Conservation (phyloP, 176 grass and related monocot genomes). For the Miscanthus lutarioriparius region DNA sequence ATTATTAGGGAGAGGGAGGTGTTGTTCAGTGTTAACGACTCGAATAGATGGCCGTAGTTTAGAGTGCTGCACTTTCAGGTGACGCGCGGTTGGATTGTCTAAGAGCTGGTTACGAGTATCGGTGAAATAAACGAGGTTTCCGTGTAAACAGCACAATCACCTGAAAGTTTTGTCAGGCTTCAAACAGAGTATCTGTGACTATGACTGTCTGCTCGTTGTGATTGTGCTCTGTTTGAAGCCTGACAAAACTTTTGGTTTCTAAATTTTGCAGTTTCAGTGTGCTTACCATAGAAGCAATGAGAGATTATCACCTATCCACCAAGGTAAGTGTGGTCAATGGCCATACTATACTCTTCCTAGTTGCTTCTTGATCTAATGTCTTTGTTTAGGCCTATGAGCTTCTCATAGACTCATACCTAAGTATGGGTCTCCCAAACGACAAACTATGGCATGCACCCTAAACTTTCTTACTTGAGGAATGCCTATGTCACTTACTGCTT, state of each 20-base stretch:
- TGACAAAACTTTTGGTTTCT: conserved; percentile 25
- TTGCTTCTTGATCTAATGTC: not conserved
- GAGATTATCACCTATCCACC: conserved; percentile 17
- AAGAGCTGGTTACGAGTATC: not conserved
- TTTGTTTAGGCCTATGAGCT: not conserved
- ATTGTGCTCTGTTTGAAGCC: not conserved
- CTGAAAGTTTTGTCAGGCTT: too few species aligned
- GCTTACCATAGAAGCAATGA: conserved; percentile 34
- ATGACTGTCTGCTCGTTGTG: not conserved
- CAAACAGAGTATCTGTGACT: not conserved
- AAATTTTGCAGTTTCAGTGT: conserved; percentile 45
- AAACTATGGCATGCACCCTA: not conserved
- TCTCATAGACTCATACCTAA: not conserved
- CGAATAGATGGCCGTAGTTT: not conserved
- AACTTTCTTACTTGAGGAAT: not conserved
- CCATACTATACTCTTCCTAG: not conserved
- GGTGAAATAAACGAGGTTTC: not conserved
- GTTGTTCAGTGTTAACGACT: not conserved
- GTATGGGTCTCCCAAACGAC: not conserved
- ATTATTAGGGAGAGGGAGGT: not conserved
- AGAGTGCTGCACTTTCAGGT: not conserved
- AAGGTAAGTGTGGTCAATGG: conserved; percentile 38
- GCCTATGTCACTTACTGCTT: not conserved
- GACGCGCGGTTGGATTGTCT: not conserved
- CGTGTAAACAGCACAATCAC: too few species aligned